These are phyloP conservation scores for Papilionanthe hybrid DNA, from an alignment of 116 monocot genomes.

Conservation along the genomic window DNA sequence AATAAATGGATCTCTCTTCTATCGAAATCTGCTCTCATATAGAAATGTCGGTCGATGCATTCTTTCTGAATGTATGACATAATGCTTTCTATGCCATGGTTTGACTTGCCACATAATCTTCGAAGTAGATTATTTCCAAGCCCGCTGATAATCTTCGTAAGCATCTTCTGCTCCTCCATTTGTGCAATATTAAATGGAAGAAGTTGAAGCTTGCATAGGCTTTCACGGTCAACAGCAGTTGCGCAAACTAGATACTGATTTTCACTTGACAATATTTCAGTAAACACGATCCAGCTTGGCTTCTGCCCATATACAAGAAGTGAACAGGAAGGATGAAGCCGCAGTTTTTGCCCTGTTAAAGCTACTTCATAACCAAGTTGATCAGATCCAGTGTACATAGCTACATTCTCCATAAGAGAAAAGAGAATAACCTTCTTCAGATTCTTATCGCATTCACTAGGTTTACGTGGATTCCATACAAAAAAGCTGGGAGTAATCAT, in stretches of 20 bases:
- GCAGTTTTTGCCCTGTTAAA: slow-evolving; percentile 64
- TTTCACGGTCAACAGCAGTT: slow-evolving; percentile 64
- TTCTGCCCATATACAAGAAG: slow-evolving; percentile 58
- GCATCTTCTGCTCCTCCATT: slow-evolving; percentile 51
- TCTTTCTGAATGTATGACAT: slow-evolving; percentile 33
- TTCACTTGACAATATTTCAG: slow-evolving; percentile 63
- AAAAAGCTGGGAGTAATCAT: slow-evolving; percentile 78
- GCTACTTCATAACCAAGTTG: slow-evolving; percentile 83
- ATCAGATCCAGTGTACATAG: slow-evolving; percentile 75
- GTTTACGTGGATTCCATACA: slow-evolving; percentile 63
- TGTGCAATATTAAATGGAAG: slow-evolving; percentile 49
- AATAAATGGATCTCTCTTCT: slow-evolving; percentile 51
- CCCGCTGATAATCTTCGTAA: slow-evolving; percentile 39
- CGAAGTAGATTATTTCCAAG: slow-evolving; percentile 50
- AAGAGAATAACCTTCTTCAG: slow-evolving; percentile 73
- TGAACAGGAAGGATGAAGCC: slow-evolving; percentile 88
- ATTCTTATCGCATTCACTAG: slow-evolving; percentile 22
- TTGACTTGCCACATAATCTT: slow-evolving; percentile 71
- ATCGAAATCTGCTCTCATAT: slow-evolving; percentile 58
- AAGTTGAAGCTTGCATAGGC: slow-evolving; percentile 32
- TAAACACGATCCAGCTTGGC: slow-evolving; percentile 90
- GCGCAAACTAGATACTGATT: slow-evolving; percentile 90
- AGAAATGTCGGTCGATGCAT: slow-evolving; percentile 40
- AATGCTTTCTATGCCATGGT: slow-evolving; percentile 38
- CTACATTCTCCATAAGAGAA: slow-evolving; percentile 77